These are phyloP conservation scores for Erodium moschatum DNA, from an alignment of 441 rosid species.

Conservation along the genomic window DNA sequence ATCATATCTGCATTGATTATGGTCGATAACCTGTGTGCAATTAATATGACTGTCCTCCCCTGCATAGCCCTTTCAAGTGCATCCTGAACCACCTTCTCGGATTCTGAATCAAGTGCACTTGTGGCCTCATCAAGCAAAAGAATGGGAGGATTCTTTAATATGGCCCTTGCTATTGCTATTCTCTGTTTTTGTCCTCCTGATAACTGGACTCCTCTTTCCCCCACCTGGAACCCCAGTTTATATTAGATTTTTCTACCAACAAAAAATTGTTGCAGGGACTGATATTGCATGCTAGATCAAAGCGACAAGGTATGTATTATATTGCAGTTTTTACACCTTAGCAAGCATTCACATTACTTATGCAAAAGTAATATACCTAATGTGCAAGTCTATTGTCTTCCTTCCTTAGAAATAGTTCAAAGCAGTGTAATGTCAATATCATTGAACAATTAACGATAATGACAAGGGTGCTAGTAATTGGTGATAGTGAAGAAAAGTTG, in stretches of 20 bases:
- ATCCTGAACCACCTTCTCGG: conserved; percentile 53
- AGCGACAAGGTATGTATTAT: conserved; percentile 1
- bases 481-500: background rate
- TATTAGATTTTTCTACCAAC: background rate
- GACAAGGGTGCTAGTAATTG: background rate
- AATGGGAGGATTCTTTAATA: too few relatives aligned
- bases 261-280: background rate
- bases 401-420: too few relatives aligned
- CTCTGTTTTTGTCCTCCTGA: conserved; percentile 36
- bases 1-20: conserved; percentile 52
- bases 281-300: background rate
- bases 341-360: background rate
- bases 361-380: too few relatives aligned
- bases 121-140: too few relatives aligned
- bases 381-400: too few relatives aligned
- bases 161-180: too few relatives aligned
- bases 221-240: conserved; percentile 33
- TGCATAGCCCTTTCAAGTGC: conserved; percentile 55
- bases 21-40: conserved; percentile 58
- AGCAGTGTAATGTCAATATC: background rate
- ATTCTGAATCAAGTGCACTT: conserved; percentile 39
- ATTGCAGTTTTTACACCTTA: background rate
- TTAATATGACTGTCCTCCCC: conserved; percentile 52
- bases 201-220: conserved; percentile 58
- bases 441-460: background rate